These are phyloP conservation scores for Botrytis porri DNA, from an alignment of 2,329 filamentous ascomycete genomes.

Conservation along the genomic window DNA sequence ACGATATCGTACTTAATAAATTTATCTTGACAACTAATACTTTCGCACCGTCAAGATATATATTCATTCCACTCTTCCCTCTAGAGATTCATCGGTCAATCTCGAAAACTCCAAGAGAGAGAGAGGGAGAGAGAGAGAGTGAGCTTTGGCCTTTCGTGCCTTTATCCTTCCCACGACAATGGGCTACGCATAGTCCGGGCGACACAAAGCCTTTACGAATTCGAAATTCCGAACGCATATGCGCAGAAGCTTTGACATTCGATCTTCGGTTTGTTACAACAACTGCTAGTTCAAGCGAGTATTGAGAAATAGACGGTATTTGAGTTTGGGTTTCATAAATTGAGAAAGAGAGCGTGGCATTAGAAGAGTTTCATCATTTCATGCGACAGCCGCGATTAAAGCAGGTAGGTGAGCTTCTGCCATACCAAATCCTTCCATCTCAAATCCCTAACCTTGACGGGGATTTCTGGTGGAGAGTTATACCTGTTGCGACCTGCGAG, in stretches of 20 bases:
- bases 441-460: neutral
- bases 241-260: constrained; percentile 29
- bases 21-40: neutral
- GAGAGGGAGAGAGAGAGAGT: constrained; percentile 10
- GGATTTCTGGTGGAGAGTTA: neutral
- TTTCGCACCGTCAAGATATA: neutral
- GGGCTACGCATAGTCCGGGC: constrained; percentile 37
- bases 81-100: constrained; percentile 1
- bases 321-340: constrained; percentile 24
- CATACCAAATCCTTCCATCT: neutral
- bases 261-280: constrained; percentile 28
- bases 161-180: constrained; percentile 31
- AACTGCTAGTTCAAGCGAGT: constrained; percentile 23
- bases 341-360: constrained; percentile 20
- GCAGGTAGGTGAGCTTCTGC: constrained; percentile 22
- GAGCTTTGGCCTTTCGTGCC: constrained; percentile 24
- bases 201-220: constrained; percentile 31
- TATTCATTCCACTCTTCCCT: neutral
- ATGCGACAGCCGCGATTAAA: constrained; percentile 29
- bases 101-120: neutral
- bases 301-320: constrained; percentile 29
- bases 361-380: constrained; percentile 22
- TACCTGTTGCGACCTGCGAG: neutral
- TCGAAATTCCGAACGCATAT: constrained; percentile 20
- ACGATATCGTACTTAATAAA: neutral